Base-by-base conservation (phyloP, 768 basidiomycete genomes). In the Polyporus arcularius region DNA sequence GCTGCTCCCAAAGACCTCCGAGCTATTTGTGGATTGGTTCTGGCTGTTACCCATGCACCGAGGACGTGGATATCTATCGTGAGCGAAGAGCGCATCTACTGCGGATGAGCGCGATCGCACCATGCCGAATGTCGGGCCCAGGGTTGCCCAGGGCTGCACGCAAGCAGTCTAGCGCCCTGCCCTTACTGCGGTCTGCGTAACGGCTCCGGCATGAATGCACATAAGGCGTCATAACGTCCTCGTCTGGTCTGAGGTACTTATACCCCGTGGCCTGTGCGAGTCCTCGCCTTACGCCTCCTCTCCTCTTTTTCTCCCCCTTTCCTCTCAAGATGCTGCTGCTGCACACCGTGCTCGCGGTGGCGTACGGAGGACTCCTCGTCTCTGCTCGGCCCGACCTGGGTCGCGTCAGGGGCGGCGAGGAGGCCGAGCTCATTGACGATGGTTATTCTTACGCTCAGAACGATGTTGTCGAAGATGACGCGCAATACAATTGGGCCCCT, bases 311-410 rank as follows among this genome's bases (percentile, higher is more conserved):
- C 11, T 26, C 31, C 46, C 63, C 38, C 32, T 32, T 35, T 48
- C 21, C 21, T 26, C 31, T 39, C 57, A 41, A 53, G 40, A 69
- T 60, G 53, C 61, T 67, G 62, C 58, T 67, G 42, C 51, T 58
- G 54, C 62, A 61, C 64, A 60, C 65, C 62, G 43, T 65, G 49
- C 64, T 65, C 53, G 68, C 66, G 52, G 61, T 60, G 39, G 59
- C 62, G 56, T 62, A 53, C 56, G 58, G 64, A 42, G 57, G 61
- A n/a, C 57, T 67, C 48, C 59, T 62, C 50, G 65, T 61, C 42
- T 62, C 65, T 18, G 65, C 62, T 10, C 31, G n/a, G 32, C 56
- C 58, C 9, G 55, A 38, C 8, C 63, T 43, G 49, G 48, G 53
- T n/a, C 26, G 40, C 41, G 51, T 56, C 21, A 41, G 57, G 26